Evolutionary conservation across 768 basidiomycete genomes (phyloP).

Genomic region (Dioszegia hungarica): DNA sequence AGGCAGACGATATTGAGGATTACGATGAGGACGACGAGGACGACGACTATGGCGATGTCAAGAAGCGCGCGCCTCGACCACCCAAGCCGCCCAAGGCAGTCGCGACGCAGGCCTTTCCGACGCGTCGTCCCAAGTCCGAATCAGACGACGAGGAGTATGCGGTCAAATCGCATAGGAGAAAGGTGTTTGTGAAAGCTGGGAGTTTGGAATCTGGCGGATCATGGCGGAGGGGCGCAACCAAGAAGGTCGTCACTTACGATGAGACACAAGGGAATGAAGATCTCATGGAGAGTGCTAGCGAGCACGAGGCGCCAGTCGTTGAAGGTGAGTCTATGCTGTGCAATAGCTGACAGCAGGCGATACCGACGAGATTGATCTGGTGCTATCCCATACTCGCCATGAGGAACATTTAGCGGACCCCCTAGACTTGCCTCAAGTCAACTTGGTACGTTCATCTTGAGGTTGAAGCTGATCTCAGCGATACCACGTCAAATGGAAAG

Average conservation of each 20-base stretch:
- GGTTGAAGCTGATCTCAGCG: slow-evolving; percentile 56
- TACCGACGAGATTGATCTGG: slow-evolving; percentile 66
- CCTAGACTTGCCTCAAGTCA: slow-evolving; percentile 79
- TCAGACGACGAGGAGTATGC: slow-evolving; percentile 46
- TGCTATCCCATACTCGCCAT: slow-evolving; percentile 79
- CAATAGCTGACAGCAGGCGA: slow-evolving; percentile 10
- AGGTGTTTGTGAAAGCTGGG: slow-evolving; percentile 20
- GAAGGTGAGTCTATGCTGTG: slow-evolving; percentile 14
- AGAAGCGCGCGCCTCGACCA: neutral
- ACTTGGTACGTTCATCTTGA: slow-evolving; percentile 61
- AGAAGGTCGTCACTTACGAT: slow-evolving; percentile 39
- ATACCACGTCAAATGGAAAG: slow-evolving; percentile 99
- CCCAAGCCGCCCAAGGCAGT: neutral
- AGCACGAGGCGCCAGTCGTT: slow-evolving; percentile 13
- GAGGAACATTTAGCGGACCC: slow-evolving; percentile 63
- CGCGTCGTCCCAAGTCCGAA: slow-evolving; percentile 17
- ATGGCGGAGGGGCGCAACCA: slow-evolving; percentile 38
- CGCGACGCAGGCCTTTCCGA: slow-evolving; percentile 23
- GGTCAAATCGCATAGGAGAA: slow-evolving; percentile 40
- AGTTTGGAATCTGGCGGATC: slow-evolving; percentile 23
- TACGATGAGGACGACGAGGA: slow-evolving; percentile 26
- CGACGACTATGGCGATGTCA: slow-evolving; percentile 7
- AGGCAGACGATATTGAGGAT: slow-evolving; percentile 36
- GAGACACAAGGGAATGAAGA: slow-evolving; percentile 46
- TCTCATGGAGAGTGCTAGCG: slow-evolving; percentile 29